Percentiles rank a stretch among this genome's conserved stretches.
These are phyloP conservation scores for Podospora pseudoanserina DNA, from an alignment of 495 filamentous ascomycete species.

Conservation along the genomic window DNA sequence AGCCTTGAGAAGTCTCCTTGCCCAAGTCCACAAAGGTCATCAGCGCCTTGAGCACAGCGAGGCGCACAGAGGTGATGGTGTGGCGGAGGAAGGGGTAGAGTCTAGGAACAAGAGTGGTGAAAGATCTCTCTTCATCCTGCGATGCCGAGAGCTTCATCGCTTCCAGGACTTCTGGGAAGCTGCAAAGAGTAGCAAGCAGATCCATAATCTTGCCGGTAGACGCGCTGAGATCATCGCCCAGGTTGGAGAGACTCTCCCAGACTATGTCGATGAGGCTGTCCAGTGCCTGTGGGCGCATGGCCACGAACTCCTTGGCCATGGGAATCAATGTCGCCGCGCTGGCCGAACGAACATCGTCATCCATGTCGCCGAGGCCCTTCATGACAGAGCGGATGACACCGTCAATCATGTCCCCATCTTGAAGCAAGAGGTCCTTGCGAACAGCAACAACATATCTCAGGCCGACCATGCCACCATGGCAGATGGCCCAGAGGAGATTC, in stretches of 20 bases:
- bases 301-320: constrained; percentile 90
- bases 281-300: constrained; percentile 70
- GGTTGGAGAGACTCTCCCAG: constrained; percentile 92
- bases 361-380: constrained; percentile 84
- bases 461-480: constrained; percentile 97
- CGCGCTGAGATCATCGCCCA: constrained; percentile 93
- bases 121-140: constrained; percentile 77
- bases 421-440: constrained; percentile 82
- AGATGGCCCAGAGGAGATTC: constrained; percentile 83
- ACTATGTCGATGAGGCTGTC: constrained; percentile 85
- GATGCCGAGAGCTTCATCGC: constrained; percentile 91
- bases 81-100: constrained; percentile 95
- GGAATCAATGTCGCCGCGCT: constrained; percentile 95
- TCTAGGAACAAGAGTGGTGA: constrained; percentile 84
- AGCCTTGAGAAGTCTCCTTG: constrained; percentile 77
- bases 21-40: constrained; percentile 88
- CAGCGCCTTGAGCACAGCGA: constrained; percentile 86
- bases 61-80: constrained; percentile 91
- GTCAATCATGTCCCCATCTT: constrained; percentile 80
- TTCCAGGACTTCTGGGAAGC: constrained; percentile 86
- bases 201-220: constrained; percentile 99
- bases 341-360: constrained; percentile 95
- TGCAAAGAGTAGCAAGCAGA: constrained; percentile 88
- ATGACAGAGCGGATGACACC: constrained; percentile 89
- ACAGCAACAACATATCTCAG: constrained; percentile 91